These are phyloP conservation scores for Metschnikowia santaceciliae DNA, from an alignment of 805 yeast genomes.

Conservation along the genomic window DNA sequence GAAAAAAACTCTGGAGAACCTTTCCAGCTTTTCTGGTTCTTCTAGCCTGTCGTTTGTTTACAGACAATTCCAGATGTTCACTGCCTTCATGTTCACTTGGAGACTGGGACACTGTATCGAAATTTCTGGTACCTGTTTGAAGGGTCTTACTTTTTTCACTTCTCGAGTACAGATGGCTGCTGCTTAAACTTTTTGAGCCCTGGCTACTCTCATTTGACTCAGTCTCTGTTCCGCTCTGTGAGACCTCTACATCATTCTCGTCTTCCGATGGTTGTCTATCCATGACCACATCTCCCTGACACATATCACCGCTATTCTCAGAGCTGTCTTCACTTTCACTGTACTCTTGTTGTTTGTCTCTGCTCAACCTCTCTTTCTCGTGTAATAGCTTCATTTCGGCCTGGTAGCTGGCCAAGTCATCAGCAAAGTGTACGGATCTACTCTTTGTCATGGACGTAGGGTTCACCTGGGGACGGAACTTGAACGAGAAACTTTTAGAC, in stretches of 20 bases:
- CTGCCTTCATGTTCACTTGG: neutral
- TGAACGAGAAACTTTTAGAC: conserved; percentile 14
- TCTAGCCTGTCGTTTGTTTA: neutral
- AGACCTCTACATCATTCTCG: neutral
- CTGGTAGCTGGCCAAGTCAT: conserved; percentile 11
- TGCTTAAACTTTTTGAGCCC: neutral
- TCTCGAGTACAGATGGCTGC: neutral
- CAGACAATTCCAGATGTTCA: neutral
- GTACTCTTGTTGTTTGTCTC: neutral
- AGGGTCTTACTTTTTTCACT: neutral
- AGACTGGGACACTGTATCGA: neutral
- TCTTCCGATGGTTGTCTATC: neutral
- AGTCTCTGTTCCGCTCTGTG: neutral
- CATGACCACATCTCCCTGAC: neutral
- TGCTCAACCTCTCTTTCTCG: neutral
- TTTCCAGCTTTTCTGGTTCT: neutral
- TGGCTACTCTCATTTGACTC: neutral
- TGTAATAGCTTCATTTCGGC: conserved; percentile 3
- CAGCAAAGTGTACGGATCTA: conserved; percentile 18
- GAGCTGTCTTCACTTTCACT: neutral
- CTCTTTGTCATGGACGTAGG: conserved; percentile 9
- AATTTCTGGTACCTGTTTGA: neutral
- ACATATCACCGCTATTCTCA: neutral
- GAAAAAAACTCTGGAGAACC: conserved; percentile 1
- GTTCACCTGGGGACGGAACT: neutral